Percentiles rank a stretch among this genome's conserved stretches.
These are phyloP conservation scores for Phytophthora sojae DNA, from an alignment of 352 stramenopile species.

Conservation along the genomic window DNA sequence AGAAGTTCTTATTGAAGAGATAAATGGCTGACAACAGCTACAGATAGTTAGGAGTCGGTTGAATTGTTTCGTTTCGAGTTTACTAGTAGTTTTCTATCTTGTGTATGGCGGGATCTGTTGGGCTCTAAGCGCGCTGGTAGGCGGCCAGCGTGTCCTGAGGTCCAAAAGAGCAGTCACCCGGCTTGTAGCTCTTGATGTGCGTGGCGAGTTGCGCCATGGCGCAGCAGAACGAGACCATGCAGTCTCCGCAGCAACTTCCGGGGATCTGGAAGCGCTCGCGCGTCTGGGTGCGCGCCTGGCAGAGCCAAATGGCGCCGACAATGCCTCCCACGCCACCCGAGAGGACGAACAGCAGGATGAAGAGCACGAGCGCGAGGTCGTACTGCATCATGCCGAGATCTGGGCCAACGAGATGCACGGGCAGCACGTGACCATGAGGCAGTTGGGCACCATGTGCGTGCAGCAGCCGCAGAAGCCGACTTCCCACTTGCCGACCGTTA, in stretches of 20 bases:
- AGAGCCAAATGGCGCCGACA: conserved; percentile 25
- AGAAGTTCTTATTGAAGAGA: not conserved
- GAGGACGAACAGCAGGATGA: conserved; percentile 24
- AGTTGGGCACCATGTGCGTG: conserved; percentile 50
- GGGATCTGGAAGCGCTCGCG: conserved; percentile 49
- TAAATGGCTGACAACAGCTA: not conserved
- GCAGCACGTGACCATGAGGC: conserved; percentile 47
- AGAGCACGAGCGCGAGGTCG: conserved; percentile 25
- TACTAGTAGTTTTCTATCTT: not conserved
- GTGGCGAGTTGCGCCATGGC: conserved; percentile 50
- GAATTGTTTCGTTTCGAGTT: not conserved
- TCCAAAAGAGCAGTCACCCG: conserved; percentile 44
- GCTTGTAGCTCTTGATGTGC: conserved; percentile 61
- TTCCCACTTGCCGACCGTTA: conserved; percentile 38
- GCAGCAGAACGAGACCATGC: conserved; percentile 40
- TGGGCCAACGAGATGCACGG: conserved; percentile 57
- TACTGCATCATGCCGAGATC: conserved; percentile 41
- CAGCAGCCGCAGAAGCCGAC: conserved; percentile 51
- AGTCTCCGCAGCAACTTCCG: conserved; percentile 38
- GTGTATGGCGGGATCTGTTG: not conserved
- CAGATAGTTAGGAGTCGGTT: not conserved
- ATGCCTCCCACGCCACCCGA: conserved; percentile 15
- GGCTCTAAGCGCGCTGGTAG: conserved; percentile 24
- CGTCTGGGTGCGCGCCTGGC: conserved; percentile 33
- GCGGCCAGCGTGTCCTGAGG: conserved; percentile 33